Conservation (phyloP, 2,329 filamentous ascomycete genomes). For the Beauveria medogensis region DNA sequence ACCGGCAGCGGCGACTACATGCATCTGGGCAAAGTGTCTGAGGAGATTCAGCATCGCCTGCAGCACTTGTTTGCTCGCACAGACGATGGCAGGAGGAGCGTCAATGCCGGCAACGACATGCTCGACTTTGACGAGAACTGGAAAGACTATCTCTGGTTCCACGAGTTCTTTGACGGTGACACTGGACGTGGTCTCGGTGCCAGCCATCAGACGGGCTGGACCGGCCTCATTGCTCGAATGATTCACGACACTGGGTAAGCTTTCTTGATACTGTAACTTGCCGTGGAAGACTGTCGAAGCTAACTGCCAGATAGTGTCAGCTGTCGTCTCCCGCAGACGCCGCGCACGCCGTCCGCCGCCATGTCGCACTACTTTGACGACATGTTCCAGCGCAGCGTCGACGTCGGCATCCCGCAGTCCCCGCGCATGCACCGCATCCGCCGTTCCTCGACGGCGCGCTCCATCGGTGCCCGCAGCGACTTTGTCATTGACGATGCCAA, state of each 20-base stretch:
- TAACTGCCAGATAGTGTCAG: conserved; percentile 56
- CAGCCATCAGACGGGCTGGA: conserved; percentile 95
- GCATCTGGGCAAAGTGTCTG: conserved; percentile 90
- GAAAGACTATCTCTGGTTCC: conserved; percentile 82
- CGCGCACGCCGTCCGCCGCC: conserved; percentile 73
- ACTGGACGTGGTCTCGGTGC: conserved; percentile 81
- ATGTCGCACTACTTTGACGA: conserved; percentile 96
- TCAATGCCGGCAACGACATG: conserved; percentile 76
- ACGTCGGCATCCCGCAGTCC: conserved; percentile 28
- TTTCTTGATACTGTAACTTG: neutral
- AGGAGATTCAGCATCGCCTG: conserved; percentile 89
- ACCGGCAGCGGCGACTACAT: conserved; percentile 89
- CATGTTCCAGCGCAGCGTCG: conserved; percentile 49
- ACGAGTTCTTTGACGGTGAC: conserved; percentile 96
- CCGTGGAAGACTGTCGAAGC: conserved; percentile 15
- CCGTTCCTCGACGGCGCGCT: conserved; percentile 73
- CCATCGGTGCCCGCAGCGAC: conserved; percentile 77
- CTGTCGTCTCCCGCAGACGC: conserved; percentile 87
- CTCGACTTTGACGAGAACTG: conserved; percentile 89
- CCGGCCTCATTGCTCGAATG: conserved; percentile 88
- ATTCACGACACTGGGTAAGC: conserved; percentile 94
- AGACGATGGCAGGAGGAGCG: conserved; percentile 78
- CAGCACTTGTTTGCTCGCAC: conserved; percentile 83
- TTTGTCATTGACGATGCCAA: conserved; percentile 35
- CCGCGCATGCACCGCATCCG: conserved; percentile 49